Evolutionary conservation across 2,329 filamentous ascomycete species (phyloP).

Genomic region (Alternaria conjuncta): DNA sequence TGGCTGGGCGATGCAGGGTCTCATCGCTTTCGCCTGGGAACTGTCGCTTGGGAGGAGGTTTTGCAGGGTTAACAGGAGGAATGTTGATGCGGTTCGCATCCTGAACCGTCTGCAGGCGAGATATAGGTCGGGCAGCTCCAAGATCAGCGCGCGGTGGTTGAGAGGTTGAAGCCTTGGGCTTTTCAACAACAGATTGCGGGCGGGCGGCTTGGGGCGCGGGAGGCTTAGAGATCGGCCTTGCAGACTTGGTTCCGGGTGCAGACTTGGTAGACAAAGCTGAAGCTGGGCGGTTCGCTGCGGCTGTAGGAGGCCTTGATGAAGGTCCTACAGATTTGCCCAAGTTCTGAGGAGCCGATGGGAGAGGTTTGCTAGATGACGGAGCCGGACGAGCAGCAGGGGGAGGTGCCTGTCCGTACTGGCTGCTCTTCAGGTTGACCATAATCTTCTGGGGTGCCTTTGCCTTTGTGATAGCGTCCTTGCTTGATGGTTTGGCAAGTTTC

Average conservation of each 20-base stretch:
- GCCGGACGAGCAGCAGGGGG: constrained; percentile 65
- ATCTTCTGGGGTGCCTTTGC: constrained; percentile 70
- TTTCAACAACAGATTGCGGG: constrained; percentile 68
- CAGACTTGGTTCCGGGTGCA: constrained; percentile 26
- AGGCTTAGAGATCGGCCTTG: constrained; percentile 31
- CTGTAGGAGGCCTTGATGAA: constrained; percentile 60
- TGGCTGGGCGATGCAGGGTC: constrained; percentile 55
- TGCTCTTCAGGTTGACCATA: constrained; percentile 69
- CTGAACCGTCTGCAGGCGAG: constrained; percentile 67
- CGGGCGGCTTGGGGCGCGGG: constrained; percentile 35
- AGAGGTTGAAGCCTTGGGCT: constrained; percentile 56
- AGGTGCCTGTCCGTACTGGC: constrained; percentile 44
- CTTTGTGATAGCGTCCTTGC: constrained; percentile 65
- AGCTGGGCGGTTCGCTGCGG: constrained; percentile 35
- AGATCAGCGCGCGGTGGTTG: constrained; percentile 57
- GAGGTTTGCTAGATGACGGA: constrained; percentile 22
- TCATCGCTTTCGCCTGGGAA: constrained; percentile 74
- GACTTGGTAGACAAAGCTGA: constrained; percentile 36
- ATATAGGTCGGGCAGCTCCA: constrained; percentile 59
- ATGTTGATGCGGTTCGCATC: constrained; percentile 61
- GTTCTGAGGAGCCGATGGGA: constrained; percentile 33
- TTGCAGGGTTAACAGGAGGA: constrained; percentile 70
- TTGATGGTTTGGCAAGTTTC: constrained; percentile 65
- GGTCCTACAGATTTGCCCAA: constrained; percentile 52
- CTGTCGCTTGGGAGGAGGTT: constrained; percentile 74